Base-by-base conservation (phyloP, 345 rosid species). In the Arabidopsis suecica region DNA sequence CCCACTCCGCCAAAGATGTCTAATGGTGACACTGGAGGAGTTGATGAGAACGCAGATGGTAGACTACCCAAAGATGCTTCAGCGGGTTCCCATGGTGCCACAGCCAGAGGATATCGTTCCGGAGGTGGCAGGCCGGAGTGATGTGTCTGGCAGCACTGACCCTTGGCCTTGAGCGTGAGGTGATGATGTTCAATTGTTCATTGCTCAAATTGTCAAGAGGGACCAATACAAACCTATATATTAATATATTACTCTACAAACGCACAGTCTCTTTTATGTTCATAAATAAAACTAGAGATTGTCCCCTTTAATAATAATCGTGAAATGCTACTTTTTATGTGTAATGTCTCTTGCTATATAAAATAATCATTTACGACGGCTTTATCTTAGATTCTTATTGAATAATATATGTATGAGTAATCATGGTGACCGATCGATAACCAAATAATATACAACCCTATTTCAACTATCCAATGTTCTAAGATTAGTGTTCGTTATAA, bases 201-300 rank as follows among this genome's bases (percentile, higher is more conserved):
- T 25, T 42, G 25, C 7, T 45, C 48, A 14, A n/a, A n/a, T n/a
- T n/a, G n/a, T n/a, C n/a, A n/a, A n/a, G n/a, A n/a, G n/a, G n/a
- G n/a, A n/a, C n/a, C n/a, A n/a, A n/a, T n/a, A n/a, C n/a, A n/a
- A 33, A 10, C 14, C 6, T 58, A 58, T 58, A 16, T 16, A 16
- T 0, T 16, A 16, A 16, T 2, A 58, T 41, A 30, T 8, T 16
- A 16, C 18, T 28, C 32, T 69, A 18, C 63, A 42, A 56, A 42
- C 30, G 5, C 55, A 68, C 53, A 54, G 6, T 68, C 73, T 68
- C 54, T 30, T 7, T 30, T 68, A 42, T 41, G 2, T 68, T 28
- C 53, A 55, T 68, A 55, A 41, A 71, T 71, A 71, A 70, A 59
- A 58, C 65, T 1, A 7, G 74, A 44, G 47, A 33, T 70, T 57